Base-by-base conservation (phyloP, 192 early-diverging fungal species). In the Gryganskiella cystojenkinii region DNA sequence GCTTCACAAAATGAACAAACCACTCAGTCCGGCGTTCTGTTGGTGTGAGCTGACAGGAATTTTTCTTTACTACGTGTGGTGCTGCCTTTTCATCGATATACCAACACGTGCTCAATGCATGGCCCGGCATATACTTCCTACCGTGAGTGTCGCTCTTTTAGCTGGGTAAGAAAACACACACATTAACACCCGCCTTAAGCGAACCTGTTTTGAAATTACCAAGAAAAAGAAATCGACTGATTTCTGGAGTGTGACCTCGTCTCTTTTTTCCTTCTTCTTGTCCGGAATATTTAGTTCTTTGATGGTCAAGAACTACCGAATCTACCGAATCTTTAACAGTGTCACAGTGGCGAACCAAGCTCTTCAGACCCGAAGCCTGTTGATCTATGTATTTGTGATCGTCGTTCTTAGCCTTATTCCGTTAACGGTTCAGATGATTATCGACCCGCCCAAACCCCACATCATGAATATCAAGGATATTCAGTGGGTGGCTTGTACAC, bases 291-390 rank as follows among this genome's bases (percentile, higher is more conserved):
- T 15, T 66, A 82, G 84, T n/a, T 79, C 83, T 19, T 68, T 86
- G 57, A 80, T 76, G 13, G 61, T 83, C 50, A 86, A 86, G 56
- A 83, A 83, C 28, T 84, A 82, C 65, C 57, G 82, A 37, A 82
- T 86, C 40, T 86, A 86, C 49, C 67, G 85, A 15, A 86, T 86
- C 44, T 86, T 86, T 52, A 84, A 86, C 63, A 56, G 46, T 14
- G 60, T 67, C 53, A 67, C 52, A 9, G 35, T 68, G 20, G 47
- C 46, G 6, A 76, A 76, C 46, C 72, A 67, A 22, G 53, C 60
- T 0, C 53, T 76, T 9, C 52, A 54, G 14, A 76, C 37, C 22
- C 43, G 44, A 4, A 37, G 25, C 22, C 24, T 76, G 3, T 37
- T 76, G 0, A 37, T 58, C 4, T 60, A 56, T 20, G 40, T 67